Conservation (phyloP, 2,329 filamentous ascomycete species). For the Claviceps sp. region DNA sequence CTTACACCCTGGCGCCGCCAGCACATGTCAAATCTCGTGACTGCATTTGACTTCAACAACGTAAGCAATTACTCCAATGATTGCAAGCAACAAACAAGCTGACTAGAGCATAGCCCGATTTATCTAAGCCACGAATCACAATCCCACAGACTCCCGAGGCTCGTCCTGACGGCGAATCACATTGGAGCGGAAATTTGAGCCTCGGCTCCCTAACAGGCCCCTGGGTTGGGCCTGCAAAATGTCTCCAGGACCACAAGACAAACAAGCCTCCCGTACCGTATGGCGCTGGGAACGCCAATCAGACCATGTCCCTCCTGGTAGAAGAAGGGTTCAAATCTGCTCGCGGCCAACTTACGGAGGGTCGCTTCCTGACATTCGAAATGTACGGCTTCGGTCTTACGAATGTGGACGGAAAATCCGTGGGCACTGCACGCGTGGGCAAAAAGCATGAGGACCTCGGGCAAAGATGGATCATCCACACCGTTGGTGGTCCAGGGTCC, state of each 20-base stretch:
- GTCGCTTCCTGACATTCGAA: constrained; percentile 38
- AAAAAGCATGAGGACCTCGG: constrained; percentile 22
- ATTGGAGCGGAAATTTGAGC: constrained; percentile 7
- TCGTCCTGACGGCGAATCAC: constrained; percentile 2
- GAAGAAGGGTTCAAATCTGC: constrained; percentile 40
- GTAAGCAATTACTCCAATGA: constrained; percentile 1
- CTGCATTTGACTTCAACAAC: constrained; percentile 28
- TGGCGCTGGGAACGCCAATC: constrained; percentile 40
- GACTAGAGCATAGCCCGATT: constrained; percentile 5
- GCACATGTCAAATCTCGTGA: constrained; percentile 17
- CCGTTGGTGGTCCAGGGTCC: constrained; percentile 15
- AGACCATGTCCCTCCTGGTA: constrained; percentile 68
- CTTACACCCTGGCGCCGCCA: constrained; percentile 15
- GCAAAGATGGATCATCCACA: constrained; percentile 37
- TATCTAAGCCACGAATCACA: constrained; percentile 5
- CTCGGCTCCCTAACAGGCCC: constrained; percentile 10
- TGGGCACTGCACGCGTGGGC: constrained; percentile 4
- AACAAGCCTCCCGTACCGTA: constrained; percentile 7
- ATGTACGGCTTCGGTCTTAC: constrained; percentile 25
- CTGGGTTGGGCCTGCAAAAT: constrained; percentile 10
- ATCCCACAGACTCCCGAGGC: constrained; percentile 1
- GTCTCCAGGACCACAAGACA: constrained; percentile 5
- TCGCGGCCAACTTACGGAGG: constrained; percentile 38
- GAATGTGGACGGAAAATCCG: constrained; percentile 15
- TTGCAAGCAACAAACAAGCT: no score